Percentiles rank a stretch among this genome's conserved stretches.
Conservation (phyloP, 2,329 filamentous ascomycete species). For the Alternaria rosae region DNA sequence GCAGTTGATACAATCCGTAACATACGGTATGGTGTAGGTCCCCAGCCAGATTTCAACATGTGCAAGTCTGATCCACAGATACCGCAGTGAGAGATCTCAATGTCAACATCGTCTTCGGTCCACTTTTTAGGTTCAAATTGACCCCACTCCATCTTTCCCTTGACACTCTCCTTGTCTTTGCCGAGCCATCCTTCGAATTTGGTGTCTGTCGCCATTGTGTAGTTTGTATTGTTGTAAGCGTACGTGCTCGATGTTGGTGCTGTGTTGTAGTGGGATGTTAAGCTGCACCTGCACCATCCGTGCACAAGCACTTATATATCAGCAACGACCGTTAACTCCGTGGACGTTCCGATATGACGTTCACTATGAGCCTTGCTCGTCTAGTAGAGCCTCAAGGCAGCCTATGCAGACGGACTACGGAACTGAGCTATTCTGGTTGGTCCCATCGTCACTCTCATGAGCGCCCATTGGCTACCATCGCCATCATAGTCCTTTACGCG, state of each 20-base stretch:
- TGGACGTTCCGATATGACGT: constrained; percentile 8
- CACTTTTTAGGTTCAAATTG: constrained; percentile 53
- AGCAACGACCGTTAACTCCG: constrained; percentile 4
- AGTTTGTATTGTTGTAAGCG: not conserved
- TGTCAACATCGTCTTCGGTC: constrained; percentile 71
- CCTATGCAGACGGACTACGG: not conserved
- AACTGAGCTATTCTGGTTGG: not conserved
- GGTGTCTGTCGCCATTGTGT: constrained; percentile 27
- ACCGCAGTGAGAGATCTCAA: constrained; percentile 51
- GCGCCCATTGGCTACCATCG: not conserved
- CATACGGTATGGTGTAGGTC: constrained; percentile 32
- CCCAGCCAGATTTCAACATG: constrained; percentile 50
- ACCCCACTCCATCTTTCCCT: constrained; percentile 65
- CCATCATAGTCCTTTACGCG: constrained; percentile 6
- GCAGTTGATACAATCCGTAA: not conserved
- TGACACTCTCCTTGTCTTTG: constrained; percentile 55
- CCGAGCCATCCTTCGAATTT: constrained; percentile 65
- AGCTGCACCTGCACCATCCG: no score
- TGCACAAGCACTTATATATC: constrained; percentile 4
- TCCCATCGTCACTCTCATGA: not conserved
- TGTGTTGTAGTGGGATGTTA: not conserved
- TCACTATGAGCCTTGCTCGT: constrained; percentile 2
- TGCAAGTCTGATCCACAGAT: constrained; percentile 48
- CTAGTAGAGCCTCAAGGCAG: not conserved
- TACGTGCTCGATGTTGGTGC: not conserved